Conservation (phyloP, 1,139 yeast species). For the Yamadazyma trypodendri region DNA sequence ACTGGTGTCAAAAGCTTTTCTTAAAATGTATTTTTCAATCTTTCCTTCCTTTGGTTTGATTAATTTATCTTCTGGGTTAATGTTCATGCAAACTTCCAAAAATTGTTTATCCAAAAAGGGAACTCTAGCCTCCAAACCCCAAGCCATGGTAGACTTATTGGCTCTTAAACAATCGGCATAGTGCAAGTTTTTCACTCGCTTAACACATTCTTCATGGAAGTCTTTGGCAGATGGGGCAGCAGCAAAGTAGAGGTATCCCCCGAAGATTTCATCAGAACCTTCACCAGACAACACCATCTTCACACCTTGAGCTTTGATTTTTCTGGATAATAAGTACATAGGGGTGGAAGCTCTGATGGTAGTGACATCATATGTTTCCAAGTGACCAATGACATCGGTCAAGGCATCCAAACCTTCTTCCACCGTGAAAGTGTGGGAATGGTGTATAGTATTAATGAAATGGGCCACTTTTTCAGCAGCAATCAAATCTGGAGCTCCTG, state of each 20-base stretch:
- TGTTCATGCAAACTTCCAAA: conserved; percentile 90
- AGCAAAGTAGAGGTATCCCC: conserved; percentile 97
- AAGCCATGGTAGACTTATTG: conserved; percentile 99
- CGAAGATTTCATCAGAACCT: conserved; percentile 98
- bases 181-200: conserved; percentile 95
- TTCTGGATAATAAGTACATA: conserved; percentile 92
- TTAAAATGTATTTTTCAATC: conserved; percentile 90
- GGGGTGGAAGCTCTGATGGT: conserved; percentile 99
- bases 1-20: conserved; percentile 93
- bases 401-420: conserved; percentile 96
- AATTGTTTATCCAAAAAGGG: conserved; percentile 96
- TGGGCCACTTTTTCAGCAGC: conserved; percentile 98
- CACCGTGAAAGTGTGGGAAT: conserved; percentile 94
- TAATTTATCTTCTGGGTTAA: conserved; percentile 88
- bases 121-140: conserved; percentile 99
- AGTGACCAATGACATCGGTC: conserved; percentile 89
- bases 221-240: conserved; percentile 90
- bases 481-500: conserved; percentile 94
- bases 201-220: conserved; percentile 93
- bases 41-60: conserved; percentile 66
- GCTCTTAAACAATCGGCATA: conserved; percentile 97
- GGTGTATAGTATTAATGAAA: conserved; percentile 93
- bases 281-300: conserved; percentile 99
- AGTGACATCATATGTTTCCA: conserved; percentile 97
- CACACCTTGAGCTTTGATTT: conserved; percentile 98